Evolutionary conservation across 352 stramenopile genomes (phyloP), one percentile per base, ranked within the genome.

Genomic region (Phytophthora rubi): DNA sequence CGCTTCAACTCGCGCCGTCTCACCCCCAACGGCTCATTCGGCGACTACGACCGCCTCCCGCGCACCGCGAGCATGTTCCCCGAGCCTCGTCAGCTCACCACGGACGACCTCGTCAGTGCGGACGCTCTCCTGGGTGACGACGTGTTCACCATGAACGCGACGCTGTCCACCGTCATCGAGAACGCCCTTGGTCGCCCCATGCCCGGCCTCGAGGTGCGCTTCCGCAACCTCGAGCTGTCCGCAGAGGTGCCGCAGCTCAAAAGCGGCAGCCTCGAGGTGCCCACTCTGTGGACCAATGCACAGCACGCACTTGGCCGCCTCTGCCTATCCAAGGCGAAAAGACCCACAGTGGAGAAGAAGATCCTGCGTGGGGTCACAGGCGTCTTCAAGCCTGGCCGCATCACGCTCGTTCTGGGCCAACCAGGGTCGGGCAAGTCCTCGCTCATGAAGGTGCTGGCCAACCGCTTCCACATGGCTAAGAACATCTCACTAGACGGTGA

Each of bases 91-190:
- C 5, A 73, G 21, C 55, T 82, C 16, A 62, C 68, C 5, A 74
- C 74, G 2, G 64, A 83, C 32, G 67, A 79, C 8, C 51, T 88
- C 9, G 75, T 70, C 4, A 89, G 71, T 49, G 80, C 80, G 18
- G 83, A 89, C 23, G 70, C 77, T 30, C 58, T 91, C 16, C 79
- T 91, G 69, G 81, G 75, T 4, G 61, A 68, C 15, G 83, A 71
- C 45, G 73, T 87, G 21, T 75, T 88, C 57, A 77, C 75, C 33
- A 88, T 91, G 81, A 80, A 89, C 65, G 47, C 76, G 26, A 83
- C 70, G 26, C 68, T 92, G 37, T 81, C 81, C 0, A 56, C 69
- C 1, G 81, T 82, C 2, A 71, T 87, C 18, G 79, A 87, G 53
- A 81, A 82, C 6, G 72, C 81, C 0, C 47, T 82, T 3, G 83